A percentile compares a stretch with the other conserved stretches of the same genome.
Conservation (phyloP, 2,329 filamentous ascomycete species). For the Sporothrix variecibatus region DNA sequence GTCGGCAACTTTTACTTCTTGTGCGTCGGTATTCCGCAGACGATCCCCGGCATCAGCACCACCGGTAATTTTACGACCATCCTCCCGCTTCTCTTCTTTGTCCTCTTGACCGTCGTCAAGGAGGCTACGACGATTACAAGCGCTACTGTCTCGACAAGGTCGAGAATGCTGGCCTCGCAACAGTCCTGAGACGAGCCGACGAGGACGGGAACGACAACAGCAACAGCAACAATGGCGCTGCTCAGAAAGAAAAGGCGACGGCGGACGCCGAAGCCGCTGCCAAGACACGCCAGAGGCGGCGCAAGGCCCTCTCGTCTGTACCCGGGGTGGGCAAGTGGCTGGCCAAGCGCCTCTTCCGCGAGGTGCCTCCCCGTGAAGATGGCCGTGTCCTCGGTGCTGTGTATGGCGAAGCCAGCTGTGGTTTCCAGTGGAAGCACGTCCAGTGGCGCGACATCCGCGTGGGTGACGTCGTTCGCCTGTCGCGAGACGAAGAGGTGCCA, state of each 20-base stretch:
- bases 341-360: constrained; percentile 10
- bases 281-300: constrained; percentile 3
- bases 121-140: constrained; percentile 83
- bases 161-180: constrained; percentile 65
- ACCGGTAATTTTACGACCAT: constrained; percentile 76
- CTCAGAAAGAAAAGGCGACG: not conserved
- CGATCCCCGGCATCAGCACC: constrained; percentile 75
- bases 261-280: not conserved
- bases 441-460: constrained; percentile 52
- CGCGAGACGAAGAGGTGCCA: constrained; percentile 75
- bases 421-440: constrained; percentile 48
- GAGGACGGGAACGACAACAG: not conserved
- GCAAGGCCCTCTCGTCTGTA: not conserved
- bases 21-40: constrained; percentile 79
- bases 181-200: constrained; percentile 43
- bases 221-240: not conserved
- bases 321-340: not conserved
- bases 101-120: constrained; percentile 77
- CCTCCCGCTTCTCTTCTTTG: constrained; percentile 72
- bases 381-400: constrained; percentile 20
- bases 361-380: not conserved
- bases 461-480: constrained; percentile 52
- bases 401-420: not conserved
- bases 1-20: constrained; percentile 88
- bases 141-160: constrained; percentile 78